phyloP scores from a whole-genome alignment of 1,284 basidiomycete species.

The Melanopsichium pennsylvanicum region DNA sequence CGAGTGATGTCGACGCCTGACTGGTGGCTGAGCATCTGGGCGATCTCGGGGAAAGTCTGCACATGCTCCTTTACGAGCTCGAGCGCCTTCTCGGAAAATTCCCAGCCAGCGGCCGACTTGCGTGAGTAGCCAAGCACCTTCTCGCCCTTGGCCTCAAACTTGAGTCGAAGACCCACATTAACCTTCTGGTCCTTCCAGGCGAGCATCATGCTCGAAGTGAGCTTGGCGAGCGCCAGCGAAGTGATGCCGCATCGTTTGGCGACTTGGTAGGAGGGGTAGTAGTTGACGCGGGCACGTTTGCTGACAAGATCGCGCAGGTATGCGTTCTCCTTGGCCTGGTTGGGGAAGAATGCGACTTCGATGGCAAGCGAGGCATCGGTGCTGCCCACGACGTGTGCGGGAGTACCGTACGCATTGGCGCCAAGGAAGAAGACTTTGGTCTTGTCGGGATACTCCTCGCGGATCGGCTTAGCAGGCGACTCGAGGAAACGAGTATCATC shows the following conservation, averaged over 20 bases:
- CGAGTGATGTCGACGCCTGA: constrained; percentile 73
- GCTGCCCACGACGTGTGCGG: constrained; percentile 86
- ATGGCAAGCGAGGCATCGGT: constrained; percentile 52
- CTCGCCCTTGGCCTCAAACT: constrained; percentile 93
- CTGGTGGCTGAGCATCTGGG: constrained; percentile 36
- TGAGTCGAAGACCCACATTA: constrained; percentile 91
- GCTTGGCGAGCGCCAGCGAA: constrained; percentile 74
- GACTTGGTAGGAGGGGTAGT: constrained; percentile 50
- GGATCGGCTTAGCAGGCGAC: constrained; percentile 78
- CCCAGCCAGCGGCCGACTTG: constrained; percentile 86
- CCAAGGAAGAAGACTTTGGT: constrained; percentile 95
- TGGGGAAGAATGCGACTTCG: constrained; percentile 54
- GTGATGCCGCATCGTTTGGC: constrained; percentile 53
- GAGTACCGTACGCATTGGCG: constrained; percentile 89
- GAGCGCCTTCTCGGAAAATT: constrained; percentile 87
- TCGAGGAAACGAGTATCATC: constrained; percentile 67
- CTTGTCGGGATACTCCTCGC: constrained; percentile 87
- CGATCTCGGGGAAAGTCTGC: constrained; percentile 60
- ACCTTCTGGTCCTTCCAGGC: constrained; percentile 76
- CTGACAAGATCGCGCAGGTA: constrained; percentile 51
- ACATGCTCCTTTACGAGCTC: constrained; percentile 84
- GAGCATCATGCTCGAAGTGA: constrained; percentile 92
- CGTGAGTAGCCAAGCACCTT: constrained; percentile 94
- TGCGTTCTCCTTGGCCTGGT: constrained; percentile 57
- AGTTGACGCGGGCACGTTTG: constrained; percentile 42